These are phyloP conservation scores for Phlebopus sp. DNA, from an alignment of 1,284 basidiomycete species.

Conservation along the genomic window DNA sequence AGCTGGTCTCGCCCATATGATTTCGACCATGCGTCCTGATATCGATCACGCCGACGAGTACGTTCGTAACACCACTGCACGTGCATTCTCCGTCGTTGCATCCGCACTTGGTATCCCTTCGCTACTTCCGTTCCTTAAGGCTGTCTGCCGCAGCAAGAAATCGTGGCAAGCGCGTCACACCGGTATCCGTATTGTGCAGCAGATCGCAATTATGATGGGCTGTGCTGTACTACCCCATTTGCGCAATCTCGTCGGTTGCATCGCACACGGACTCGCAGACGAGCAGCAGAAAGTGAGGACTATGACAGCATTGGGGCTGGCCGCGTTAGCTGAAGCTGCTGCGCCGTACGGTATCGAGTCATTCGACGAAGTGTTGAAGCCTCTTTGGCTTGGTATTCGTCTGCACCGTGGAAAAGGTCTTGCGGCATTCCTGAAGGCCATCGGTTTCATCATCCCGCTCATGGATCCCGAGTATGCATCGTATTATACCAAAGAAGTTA, in stretches of 20 bases:
- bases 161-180: slow-evolving; percentile 99
- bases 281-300: slow-evolving; percentile 99
- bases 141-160: slow-evolving; percentile 98
- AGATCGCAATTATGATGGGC: slow-evolving; percentile 99
- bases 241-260: slow-evolving; percentile 94
- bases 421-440: slow-evolving; percentile 97
- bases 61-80: slow-evolving; percentile 97
- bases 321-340: slow-evolving; percentile 94
- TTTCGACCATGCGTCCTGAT: slow-evolving; percentile 99
- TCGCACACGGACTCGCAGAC: slow-evolving; percentile 93
- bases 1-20: slow-evolving; percentile 99
- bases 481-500: slow-evolving; percentile 97
- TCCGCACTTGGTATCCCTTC: slow-evolving; percentile 98
- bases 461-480: slow-evolving; percentile 99
- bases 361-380: slow-evolving; percentile 97
- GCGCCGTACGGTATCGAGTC: slow-evolving; percentile 99
- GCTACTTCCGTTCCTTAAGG: slow-evolving; percentile 95
- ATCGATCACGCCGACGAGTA: slow-evolving; percentile 99
- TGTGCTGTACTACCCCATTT: slow-evolving; percentile 98
- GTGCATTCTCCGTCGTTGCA: slow-evolving; percentile 98
- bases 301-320: slow-evolving; percentile 97
- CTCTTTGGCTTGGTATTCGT: slow-evolving; percentile 96
- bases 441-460: slow-evolving; percentile 98
- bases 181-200: slow-evolving; percentile 98
- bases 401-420: slow-evolving; percentile 97